phyloP scores from a whole-genome alignment of 2,329 filamentous ascomycete species.

The Fusarium musae region DNA sequence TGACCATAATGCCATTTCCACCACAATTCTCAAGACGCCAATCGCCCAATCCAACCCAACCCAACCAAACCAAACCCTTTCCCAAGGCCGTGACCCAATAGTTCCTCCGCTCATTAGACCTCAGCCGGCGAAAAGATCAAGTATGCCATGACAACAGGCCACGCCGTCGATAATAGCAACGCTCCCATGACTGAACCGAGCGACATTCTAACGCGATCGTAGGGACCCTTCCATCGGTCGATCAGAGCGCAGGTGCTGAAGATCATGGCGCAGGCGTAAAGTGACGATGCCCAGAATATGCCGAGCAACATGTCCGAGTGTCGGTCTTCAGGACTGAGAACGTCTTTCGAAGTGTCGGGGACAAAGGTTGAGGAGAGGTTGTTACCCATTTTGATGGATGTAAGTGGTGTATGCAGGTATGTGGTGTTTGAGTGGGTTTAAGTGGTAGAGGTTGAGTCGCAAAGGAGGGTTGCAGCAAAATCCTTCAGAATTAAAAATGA shows the following conservation, averaged over 20 bases:
- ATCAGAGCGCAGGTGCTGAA: conserved; percentile 55
- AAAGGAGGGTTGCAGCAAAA: background rate
- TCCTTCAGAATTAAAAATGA: background rate
- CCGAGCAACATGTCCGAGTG: conserved; percentile 48
- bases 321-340: conserved; percentile 48
- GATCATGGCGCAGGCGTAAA: conserved; percentile 56
- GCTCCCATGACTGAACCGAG: conserved; percentile 47
- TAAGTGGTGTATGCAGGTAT: background rate
- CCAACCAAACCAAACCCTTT: background rate
- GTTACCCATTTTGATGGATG: conserved; percentile 50
- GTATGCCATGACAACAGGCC: conserved; percentile 53
- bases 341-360: conserved; percentile 52
- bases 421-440: background rate
- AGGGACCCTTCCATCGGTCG: conserved; percentile 55
- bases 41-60: background rate
- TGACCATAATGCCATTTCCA: conserved; percentile 26
- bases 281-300: conserved; percentile 49
- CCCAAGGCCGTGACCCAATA: background rate
- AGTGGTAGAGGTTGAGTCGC: background rate
- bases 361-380: conserved; percentile 54
- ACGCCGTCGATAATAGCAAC: conserved; percentile 48
- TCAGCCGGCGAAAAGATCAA: conserved; percentile 41
- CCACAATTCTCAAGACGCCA: conserved; percentile 17
- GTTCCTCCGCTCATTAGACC: background rate
- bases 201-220: conserved; percentile 48